These are phyloP conservation scores for Pythium brachiatum DNA, from an alignment of 352 stramenopile genomes.

Conservation along the genomic window DNA sequence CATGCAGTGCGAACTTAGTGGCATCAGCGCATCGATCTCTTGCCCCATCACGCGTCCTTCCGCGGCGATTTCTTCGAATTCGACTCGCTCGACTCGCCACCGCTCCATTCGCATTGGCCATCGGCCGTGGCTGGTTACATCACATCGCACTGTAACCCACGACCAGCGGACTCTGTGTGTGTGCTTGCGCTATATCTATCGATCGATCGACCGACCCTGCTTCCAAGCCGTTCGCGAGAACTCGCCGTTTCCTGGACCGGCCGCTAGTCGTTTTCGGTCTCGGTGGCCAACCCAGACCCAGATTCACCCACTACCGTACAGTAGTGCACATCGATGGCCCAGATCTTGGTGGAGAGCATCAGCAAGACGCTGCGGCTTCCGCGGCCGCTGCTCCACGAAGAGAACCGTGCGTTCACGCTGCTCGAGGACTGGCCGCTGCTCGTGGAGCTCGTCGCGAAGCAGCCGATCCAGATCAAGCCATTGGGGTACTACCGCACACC, in stretches of 20 bases:
- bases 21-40: not conserved
- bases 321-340: conserved; percentile 27
- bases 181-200: too few relatives aligned
- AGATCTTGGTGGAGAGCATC: conserved; percentile 46
- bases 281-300: not conserved
- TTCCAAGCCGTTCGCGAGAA: not conserved
- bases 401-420: conserved; percentile 58
- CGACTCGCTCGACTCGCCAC: not conserved
- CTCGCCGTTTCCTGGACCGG: not conserved
- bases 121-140: not conserved
- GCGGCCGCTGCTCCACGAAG: conserved; percentile 56
- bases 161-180: not conserved
- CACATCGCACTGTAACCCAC: not conserved
- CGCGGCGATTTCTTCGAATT: conserved; percentile 1
- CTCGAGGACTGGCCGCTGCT: conserved; percentile 65
- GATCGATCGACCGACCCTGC: too few relatives aligned
- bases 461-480: conserved; percentile 50
- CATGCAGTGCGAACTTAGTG: not conserved
- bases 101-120: not conserved
- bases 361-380: conserved; percentile 56
- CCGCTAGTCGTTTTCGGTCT: not conserved
- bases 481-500: conserved; percentile 80
- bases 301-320: not conserved
- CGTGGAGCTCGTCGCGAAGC: conserved; percentile 43
- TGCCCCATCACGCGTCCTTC: conserved; percentile 1